These are phyloP conservation scores for Euptelea pleiosperma DNA, from an alignment of 164 flowering plant genomes.

Conservation along the genomic window DNA sequence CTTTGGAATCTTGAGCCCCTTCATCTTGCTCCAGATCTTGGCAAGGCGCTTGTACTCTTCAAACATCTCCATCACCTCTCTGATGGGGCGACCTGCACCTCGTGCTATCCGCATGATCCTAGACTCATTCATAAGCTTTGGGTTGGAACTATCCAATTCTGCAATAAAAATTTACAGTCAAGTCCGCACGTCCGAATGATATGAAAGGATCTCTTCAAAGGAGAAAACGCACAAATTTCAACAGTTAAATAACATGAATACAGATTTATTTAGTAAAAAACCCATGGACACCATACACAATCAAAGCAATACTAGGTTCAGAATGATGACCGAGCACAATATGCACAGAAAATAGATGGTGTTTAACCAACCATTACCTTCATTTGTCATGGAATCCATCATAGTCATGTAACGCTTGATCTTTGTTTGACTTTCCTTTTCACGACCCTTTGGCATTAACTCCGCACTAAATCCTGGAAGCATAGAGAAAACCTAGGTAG, in stretches of 20 bases:
- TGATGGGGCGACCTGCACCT: slow-evolving; percentile 70
- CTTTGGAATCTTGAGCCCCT: slow-evolving; percentile 94
- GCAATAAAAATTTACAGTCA: slow-evolving; percentile 16
- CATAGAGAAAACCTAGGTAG: slow-evolving; percentile 83
- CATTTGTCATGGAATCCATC: slow-evolving; percentile 99
- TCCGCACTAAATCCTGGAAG: slow-evolving; percentile 92
- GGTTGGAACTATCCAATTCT: slow-evolving; percentile 96
- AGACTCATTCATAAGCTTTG: slow-evolving; percentile 84
- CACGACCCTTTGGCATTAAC: slow-evolving; percentile 94
- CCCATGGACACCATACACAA: background rate
- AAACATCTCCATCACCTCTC: slow-evolving; percentile 86
- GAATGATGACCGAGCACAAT: background rate
- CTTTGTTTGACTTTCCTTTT: slow-evolving; percentile 95
- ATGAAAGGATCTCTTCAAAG: background rate
- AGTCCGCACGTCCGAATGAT: background rate
- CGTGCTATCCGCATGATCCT: slow-evolving; percentile 85
- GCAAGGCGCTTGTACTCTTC: slow-evolving; percentile 98
- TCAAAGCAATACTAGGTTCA: background rate
- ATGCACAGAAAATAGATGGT: background rate
- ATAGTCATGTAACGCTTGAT: slow-evolving; percentile 97
- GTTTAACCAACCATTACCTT: slow-evolving; percentile 40
- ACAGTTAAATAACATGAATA: background rate
- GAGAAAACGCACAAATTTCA: too few species aligned
- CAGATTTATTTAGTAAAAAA: background rate
- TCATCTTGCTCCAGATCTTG: slow-evolving; percentile 96